phyloP scores from a whole-genome alignment of 306 rosid genomes.

The Acmispon strigosus region DNA sequence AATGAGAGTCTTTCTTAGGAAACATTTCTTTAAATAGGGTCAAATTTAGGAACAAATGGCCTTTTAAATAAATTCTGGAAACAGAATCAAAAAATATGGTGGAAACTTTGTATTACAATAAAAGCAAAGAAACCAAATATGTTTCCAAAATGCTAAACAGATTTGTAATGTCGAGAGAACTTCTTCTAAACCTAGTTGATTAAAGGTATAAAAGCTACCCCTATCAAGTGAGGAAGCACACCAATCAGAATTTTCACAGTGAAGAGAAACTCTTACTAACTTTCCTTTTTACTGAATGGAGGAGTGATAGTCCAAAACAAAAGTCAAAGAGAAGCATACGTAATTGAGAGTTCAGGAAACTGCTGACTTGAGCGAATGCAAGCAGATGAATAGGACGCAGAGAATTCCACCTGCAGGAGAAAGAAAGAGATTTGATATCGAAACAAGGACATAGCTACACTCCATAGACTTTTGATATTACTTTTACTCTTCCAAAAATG shows the following conservation, averaged over 20 bases:
- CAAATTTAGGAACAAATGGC: background rate
- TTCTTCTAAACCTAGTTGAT: background rate
- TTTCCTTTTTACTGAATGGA: background rate
- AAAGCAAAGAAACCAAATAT: background rate
- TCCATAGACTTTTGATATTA: background rate
- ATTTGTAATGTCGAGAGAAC: background rate
- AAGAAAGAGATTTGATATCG: background rate
- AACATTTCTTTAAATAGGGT: background rate
- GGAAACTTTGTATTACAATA: background rate
- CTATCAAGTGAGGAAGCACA: constrained; percentile 7
- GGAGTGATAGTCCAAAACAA: background rate
- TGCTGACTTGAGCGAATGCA: constrained; percentile 68
- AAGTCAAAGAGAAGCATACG: constrained; percentile 46
- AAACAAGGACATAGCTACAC: background rate
- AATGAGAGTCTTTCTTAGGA: background rate
- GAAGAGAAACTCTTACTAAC: background rate
- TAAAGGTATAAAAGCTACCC: constrained; percentile 8
- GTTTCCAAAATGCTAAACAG: background rate
- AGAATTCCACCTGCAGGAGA: constrained; percentile 59
- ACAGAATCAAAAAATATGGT: background rate
- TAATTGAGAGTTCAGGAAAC: constrained; percentile 81
- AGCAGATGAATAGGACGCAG: constrained; percentile 58
- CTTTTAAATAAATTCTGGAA: background rate
- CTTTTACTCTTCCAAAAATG: background rate
- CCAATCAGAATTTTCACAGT: background rate